These are phyloP conservation scores for Gardenia jasminoides DNA, from an alignment of 257 asterid species.

Conservation along the genomic window DNA sequence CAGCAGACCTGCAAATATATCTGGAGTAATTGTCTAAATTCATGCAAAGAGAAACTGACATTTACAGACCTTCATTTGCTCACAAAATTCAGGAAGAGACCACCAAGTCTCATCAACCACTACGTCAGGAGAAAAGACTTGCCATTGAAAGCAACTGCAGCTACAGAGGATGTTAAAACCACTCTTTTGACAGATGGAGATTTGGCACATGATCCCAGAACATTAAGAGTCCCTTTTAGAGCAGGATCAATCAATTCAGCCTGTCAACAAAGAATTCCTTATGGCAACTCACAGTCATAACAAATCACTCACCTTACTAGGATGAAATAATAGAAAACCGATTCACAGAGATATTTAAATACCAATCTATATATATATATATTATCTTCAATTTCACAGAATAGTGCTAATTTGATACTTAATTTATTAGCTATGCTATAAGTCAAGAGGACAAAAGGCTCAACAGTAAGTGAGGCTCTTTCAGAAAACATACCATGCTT, in stretches of 20 bases:
- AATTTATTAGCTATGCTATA: no score
- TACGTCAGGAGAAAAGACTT: conserved; percentile 66
- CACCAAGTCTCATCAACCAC: conserved; percentile 80
- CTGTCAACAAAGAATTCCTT: conserved; percentile 34
- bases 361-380: no score
- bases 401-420: no score
- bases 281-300: neutral
- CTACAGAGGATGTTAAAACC: conserved; percentile 74
- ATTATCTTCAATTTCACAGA: no score
- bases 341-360: neutral
- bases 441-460: no score
- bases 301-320: neutral
- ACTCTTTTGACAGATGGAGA: conserved; percentile 55
- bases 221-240: conserved; percentile 75
- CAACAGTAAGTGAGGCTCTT: no score
- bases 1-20: neutral
- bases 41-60: neutral
- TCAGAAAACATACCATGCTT: no score
- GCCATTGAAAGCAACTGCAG: conserved; percentile 64
- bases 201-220: conserved; percentile 71
- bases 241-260: conserved; percentile 81
- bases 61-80: conserved; percentile 39
- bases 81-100: conserved; percentile 54
- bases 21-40: neutral
- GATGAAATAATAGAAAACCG: neutral